Evolutionary conservation across 164 flowering plant species (phyloP).

Genomic region (Magnolia kwangsiensis): DNA sequence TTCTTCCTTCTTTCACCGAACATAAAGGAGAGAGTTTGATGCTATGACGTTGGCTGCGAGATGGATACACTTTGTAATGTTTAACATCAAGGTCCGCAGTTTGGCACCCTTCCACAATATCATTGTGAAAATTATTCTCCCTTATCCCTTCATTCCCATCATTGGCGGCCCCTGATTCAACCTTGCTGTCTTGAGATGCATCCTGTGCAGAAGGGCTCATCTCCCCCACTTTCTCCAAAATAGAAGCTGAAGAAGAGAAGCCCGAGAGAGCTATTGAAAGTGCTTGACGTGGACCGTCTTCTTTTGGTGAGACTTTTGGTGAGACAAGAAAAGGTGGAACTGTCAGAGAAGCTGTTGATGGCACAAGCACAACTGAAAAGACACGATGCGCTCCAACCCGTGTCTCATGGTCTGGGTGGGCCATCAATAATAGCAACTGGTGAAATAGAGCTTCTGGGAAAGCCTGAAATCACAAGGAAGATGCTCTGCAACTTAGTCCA

Average conservation of each 20-base stretch:
- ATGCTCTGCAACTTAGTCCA: conserved; percentile 5
- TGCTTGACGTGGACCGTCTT: conserved; percentile 17
- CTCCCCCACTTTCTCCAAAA: conserved; percentile 19
- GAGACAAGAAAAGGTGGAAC: conserved; percentile 6
- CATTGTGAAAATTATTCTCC: conserved; percentile 2
- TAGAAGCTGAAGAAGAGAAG: conserved; percentile 17
- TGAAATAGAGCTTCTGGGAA: conserved; percentile 91
- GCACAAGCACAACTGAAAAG: conserved; percentile 69
- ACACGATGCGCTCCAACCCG: conserved; percentile 70
- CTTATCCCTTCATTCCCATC: conserved; percentile 22
- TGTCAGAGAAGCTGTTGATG: conserved; percentile 39
- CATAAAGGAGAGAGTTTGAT: conserved; percentile 27
- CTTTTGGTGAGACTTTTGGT: neutral
- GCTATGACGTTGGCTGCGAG: conserved; percentile 28
- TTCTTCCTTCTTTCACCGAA: conserved; percentile 34
- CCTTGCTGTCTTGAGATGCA: conserved; percentile 15
- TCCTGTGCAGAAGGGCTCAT: conserved; percentile 27
- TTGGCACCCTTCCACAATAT: conserved; percentile 19
- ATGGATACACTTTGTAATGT: conserved; percentile 10
- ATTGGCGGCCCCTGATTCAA: conserved; percentile 13
- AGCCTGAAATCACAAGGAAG: conserved; percentile 43
- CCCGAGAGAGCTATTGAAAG: conserved; percentile 23
- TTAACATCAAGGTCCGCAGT: conserved; percentile 21
- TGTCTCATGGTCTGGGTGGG: conserved; percentile 75
- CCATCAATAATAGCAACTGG: conserved; percentile 77